Percentiles rank a stretch among this genome's conserved stretches.
Evolutionary conservation across 164 flowering plant species (phyloP).

Genomic region (Cinnamomum micranthum): DNA sequence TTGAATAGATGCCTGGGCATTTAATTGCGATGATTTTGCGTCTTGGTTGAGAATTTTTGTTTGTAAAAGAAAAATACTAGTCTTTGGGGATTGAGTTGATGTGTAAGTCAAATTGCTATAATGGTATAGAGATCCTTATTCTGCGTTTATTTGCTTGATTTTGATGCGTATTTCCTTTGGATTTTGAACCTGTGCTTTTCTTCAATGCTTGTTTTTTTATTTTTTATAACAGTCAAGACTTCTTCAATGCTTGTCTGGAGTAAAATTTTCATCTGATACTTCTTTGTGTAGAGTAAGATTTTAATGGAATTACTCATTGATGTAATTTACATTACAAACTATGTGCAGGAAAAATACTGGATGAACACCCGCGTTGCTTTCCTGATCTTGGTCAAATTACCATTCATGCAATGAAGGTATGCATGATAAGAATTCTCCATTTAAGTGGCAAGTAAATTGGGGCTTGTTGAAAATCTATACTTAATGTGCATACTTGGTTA

Average conservation of each 20-base stretch:
- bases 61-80: too few species aligned
- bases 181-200: too few species aligned
- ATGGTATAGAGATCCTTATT: too few species aligned
- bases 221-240: too few species aligned
- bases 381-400: constrained; percentile 52
- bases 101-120: too few species aligned
- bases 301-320: neutral
- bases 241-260: too few species aligned
- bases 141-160: neutral
- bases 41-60: neutral
- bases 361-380: constrained; percentile 55
- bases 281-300: too few species aligned
- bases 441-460: neutral
- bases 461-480: neutral
- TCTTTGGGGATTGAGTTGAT: too few species aligned
- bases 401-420: constrained; percentile 61
- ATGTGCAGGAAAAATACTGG: constrained; percentile 47
- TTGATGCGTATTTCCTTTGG: too few species aligned
- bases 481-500: too few species aligned
- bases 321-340: neutral
- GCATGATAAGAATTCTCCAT: neutral
- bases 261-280: too few species aligned
- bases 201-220: too few species aligned
- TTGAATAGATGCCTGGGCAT: neutral
- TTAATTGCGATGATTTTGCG: neutral